Evolutionary conservation across 805 yeast species (phyloP), one percentile per base, ranked within the genome.

Genomic region (Metschnikowia dekortorum): DNA sequence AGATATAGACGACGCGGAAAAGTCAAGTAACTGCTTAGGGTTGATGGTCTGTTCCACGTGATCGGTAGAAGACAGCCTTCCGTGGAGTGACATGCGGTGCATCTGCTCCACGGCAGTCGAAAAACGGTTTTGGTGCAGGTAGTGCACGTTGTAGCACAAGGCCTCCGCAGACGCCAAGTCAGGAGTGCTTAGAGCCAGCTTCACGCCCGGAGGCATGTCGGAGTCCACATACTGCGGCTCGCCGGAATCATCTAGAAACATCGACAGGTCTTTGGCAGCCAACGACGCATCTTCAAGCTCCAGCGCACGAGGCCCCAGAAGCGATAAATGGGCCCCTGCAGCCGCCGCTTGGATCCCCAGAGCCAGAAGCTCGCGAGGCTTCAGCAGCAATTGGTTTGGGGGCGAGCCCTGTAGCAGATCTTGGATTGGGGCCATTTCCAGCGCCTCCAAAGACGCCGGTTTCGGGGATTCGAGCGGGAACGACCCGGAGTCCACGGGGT

Each of bases 21-120:
- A 46, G 13, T 52, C 58, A 13, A 54, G 38, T 3, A 69, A 53
- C 48, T 69, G 66, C 36, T 62, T 57, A 3, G 74, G 74, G 51
- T 69, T 68, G 40, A 69, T 63, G 10, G 74, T 69, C 39, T 63
- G 63, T 44, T 60, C 62, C 11, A 28, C 47, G 30, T 44, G 41
- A 7, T 32, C 26, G 32, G 18, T n/a, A 9, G 59, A 52, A 22
- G 62, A 62, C 47, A 57, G 57, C 28, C 51, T 52, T 8, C 33
- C 39, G 38, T 47, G 40, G 48, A 65, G 54, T 29, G 65, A 49
- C 52, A 64, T 55, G 31, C 61, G 56, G 48, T 62, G 61, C 45
- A 65, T 61, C 50, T 64, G 67, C 46, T 65, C 69, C 30, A 49
- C 55, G 3, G 59, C 59, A 47, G 55, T 49, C 39, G 52, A 50